phyloP scores from a whole-genome alignment of 2,329 filamentous ascomycete species.

The Alternaria arborescens region DNA sequence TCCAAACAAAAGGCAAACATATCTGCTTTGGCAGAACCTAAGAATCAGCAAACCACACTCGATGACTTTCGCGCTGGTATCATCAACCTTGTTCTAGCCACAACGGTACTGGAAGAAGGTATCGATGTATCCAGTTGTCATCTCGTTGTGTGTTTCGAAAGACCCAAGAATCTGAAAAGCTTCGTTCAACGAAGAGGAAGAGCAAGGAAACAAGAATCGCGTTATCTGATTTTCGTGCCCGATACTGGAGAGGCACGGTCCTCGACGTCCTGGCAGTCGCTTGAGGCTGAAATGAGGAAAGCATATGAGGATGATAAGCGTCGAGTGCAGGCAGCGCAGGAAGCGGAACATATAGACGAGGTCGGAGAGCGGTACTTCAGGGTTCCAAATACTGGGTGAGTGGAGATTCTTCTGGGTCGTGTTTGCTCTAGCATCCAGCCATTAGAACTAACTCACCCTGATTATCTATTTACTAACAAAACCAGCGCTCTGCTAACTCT shows the following conservation, averaged over 20 bases:
- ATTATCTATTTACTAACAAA: background rate
- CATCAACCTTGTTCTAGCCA: constrained; percentile 67
- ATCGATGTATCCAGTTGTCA: constrained; percentile 71
- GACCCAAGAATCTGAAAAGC: constrained; percentile 68
- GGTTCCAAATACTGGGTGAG: constrained; percentile 41
- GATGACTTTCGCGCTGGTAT: constrained; percentile 62
- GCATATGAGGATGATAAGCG: constrained; percentile 73
- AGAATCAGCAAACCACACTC: constrained; percentile 61
- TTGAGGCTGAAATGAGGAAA: constrained; percentile 77
- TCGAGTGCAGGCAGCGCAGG: constrained; percentile 55
- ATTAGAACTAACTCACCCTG: background rate
- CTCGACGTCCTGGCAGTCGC: constrained; percentile 65
- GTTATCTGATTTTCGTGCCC: constrained; percentile 62
- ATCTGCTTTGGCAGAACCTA: constrained; percentile 58
- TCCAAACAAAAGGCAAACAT: constrained; percentile 57
- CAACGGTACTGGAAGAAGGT: constrained; percentile 67
- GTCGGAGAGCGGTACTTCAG: constrained; percentile 38
- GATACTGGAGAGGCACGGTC: constrained; percentile 38
- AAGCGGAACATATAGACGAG: constrained; percentile 61
- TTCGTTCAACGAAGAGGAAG: constrained; percentile 72
- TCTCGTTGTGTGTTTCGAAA: constrained; percentile 70
- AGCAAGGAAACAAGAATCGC: constrained; percentile 66
- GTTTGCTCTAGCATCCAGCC: background rate
- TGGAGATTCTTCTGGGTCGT: background rate
- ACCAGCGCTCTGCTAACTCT: constrained; percentile 72